A percentile compares a stretch with the other conserved stretches of the same genome.
These are phyloP conservation scores for Rubroshorea leprosula DNA, from an alignment of 345 rosid species.

Conservation along the genomic window DNA sequence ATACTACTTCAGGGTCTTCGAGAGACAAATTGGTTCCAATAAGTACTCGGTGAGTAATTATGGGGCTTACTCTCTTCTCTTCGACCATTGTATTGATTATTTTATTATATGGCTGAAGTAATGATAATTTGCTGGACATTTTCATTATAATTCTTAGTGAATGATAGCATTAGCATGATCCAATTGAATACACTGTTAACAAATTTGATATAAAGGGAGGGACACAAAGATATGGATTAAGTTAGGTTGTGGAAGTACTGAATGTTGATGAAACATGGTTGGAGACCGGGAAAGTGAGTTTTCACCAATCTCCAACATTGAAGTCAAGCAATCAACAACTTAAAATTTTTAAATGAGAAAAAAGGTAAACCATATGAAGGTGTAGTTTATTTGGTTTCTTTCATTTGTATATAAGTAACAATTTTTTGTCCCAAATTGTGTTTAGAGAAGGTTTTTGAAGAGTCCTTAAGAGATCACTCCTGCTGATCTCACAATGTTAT, in stretches of 20 bases:
- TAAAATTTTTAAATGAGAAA: background rate
- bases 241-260: background rate
- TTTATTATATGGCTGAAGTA: background rate
- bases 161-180: too few species aligned
- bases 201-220: background rate
- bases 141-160: too few species aligned
- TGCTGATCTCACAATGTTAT: background rate
- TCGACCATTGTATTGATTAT: background rate
- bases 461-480: background rate
- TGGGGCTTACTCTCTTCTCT: conserved; percentile 6
- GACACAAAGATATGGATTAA: background rate
- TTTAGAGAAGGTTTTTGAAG: background rate
- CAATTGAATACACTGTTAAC: background rate
- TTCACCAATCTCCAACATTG: background rate
- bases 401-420: too few species aligned
- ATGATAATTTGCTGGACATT: too few species aligned
- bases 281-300: background rate
- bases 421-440: background rate
- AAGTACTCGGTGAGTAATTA: conserved; percentile 72
- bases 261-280: background rate
- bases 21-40: conserved; percentile 97
- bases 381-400: too few species aligned
- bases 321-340: background rate
- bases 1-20: conserved; percentile 96
- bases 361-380: too few species aligned